phyloP scores from a whole-genome alignment of 2,329 filamentous ascomycete genomes.

The Aureobasidium sp. region DNA sequence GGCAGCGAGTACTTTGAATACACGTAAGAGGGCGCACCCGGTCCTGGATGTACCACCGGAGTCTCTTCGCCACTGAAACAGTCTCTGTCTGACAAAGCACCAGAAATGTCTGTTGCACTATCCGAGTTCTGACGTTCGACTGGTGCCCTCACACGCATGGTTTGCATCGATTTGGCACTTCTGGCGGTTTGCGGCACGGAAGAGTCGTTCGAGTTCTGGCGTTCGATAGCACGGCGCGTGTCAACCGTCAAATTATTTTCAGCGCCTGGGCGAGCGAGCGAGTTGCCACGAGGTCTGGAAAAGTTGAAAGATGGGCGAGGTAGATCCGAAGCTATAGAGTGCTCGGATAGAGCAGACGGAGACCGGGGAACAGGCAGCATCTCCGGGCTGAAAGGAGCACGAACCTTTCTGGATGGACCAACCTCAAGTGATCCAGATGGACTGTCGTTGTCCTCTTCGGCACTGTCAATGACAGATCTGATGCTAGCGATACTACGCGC shows the following conservation, averaged over 20 bases:
- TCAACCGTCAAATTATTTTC: conserved; percentile 14
- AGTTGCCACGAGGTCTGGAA: conserved; percentile 76
- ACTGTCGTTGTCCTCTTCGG: conserved; percentile 61
- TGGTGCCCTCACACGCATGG: conserved; percentile 15
- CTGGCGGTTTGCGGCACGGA: background rate
- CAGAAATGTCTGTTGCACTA: conserved; percentile 20
- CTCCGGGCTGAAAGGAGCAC: conserved; percentile 56
- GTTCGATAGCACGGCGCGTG: background rate
- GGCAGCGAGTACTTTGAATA: conserved; percentile 81
- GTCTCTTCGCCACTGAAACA: conserved; percentile 15
- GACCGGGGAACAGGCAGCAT: conserved; percentile 60
- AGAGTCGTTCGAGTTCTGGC: background rate
- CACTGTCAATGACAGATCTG: conserved; percentile 43
- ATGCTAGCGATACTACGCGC: conserved; percentile 36
- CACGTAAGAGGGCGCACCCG: conserved; percentile 60
- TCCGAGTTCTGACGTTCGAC: conserved; percentile 31
- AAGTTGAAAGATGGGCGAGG: conserved; percentile 83
- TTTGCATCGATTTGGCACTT: background rate
- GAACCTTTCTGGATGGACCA: conserved; percentile 46
- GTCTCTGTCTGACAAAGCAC: conserved; percentile 3
- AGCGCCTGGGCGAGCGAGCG: conserved; percentile 29
- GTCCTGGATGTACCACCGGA: conserved; percentile 36
- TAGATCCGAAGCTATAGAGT: conserved; percentile 53
- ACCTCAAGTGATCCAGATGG: conserved; percentile 58
- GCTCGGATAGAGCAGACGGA: conserved; percentile 76